Evolutionary conservation across 805 yeast species (phyloP), one percentile per base, ranked within the genome.

Genomic region (Metschnikowia matae): DNA sequence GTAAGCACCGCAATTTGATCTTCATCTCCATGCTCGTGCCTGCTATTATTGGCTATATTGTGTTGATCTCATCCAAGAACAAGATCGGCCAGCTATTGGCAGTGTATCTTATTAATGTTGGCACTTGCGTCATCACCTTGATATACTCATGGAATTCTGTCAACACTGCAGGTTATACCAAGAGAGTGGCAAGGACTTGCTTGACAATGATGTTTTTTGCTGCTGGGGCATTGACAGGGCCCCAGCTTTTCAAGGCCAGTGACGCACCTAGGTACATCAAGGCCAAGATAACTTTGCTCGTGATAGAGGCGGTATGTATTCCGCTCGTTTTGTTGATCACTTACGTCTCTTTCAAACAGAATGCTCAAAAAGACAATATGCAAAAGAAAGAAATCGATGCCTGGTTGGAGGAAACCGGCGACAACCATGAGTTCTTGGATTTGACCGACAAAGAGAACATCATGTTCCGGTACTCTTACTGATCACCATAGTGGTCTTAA

Each of bases 141-240:
- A 69, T 82, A 31, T 82, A 81, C 58, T 76, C 82, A 4, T 82
- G 86, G 87, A 80, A 80, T 53, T 74, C 79, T 49, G 76, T 83
- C 42, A 68, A 67, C 41, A 62, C 64, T 29, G 67, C 68, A 8
- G 72, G 72, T 4, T 60, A 58, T 46, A 65, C 62, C 29, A 62
- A 62, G 42, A 56, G 57, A 35, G 51, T 57, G 8, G 48, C 56
- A 10, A 53, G 62, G 32, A 56, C 54, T 33, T 60, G 64, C 31
- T 43, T 59, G 42, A 58, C 57, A 13, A 48, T 60, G 57, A 46
- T 61, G 20, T 57, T 55, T 17, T 57, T 49, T 38, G 56, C 62
- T 17, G 57, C 57, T 4, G 69, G 69, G 14, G 62, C 61, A 40
- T 62, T 56, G 50, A 64, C 55, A 44, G 66, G 55, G 15, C 68